These are phyloP conservation scores for Cytospora piceae DNA, from an alignment of 2,329 filamentous ascomycete genomes.

Conservation along the genomic window DNA sequence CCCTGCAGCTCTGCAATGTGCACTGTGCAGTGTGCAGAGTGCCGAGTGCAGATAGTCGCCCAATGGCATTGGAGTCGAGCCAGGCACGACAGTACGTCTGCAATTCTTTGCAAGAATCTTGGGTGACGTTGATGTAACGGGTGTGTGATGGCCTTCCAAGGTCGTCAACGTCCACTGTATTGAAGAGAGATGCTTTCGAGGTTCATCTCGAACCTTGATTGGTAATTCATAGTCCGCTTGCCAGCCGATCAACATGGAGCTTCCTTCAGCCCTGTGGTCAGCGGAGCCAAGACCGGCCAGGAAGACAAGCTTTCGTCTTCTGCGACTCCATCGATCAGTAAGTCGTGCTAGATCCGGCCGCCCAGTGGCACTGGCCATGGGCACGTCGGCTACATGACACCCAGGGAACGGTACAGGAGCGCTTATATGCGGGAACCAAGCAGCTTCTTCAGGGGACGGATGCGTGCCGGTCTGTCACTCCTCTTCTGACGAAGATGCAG, in stretches of 20 bases:
- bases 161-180: neutral
- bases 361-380: neutral
- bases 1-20: neutral
- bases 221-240: neutral
- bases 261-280: slow-evolving; percentile 16
- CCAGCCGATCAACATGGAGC: slow-evolving; percentile 3
- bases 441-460: neutral
- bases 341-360: slow-evolving; percentile 20
- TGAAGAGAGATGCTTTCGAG: neutral
- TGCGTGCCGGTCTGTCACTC: slow-evolving; percentile 10
- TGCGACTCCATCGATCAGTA: slow-evolving; percentile 17
- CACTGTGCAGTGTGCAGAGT: neutral
- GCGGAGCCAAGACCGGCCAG: slow-evolving; percentile 18
- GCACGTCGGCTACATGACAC: slow-evolving; percentile 1
- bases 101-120: neutral
- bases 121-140: neutral
- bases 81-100: neutral
- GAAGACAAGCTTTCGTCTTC: slow-evolving; percentile 20
- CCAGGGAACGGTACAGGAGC: slow-evolving; percentile 19
- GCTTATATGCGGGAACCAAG: slow-evolving; percentile 10
- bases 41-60: neutral
- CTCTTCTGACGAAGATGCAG: slow-evolving; percentile 9
- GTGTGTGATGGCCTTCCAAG: neutral
- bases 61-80: neutral
- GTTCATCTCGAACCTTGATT: neutral